Evolutionary conservation across 257 asterid species (phyloP), one percentile per base, ranked within the genome.

Genomic region (Solanum chmielewskii): DNA sequence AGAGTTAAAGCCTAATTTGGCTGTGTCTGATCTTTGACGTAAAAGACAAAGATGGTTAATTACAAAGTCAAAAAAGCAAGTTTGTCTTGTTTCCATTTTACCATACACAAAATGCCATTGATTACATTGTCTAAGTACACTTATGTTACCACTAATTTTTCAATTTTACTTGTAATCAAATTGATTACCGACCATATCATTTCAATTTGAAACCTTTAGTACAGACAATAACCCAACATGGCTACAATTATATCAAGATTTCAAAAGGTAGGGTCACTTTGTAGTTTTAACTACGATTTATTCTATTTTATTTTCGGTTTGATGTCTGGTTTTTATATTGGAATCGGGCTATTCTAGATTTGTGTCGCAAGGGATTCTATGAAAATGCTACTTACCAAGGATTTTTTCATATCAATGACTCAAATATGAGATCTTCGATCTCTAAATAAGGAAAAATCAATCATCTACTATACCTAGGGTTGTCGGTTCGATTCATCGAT

Each of bases 101-200:
- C 73, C 71, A 27, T 11, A 31, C 68, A 45, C 76, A 88, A 16
- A 70, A 83, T 41, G 88, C 86, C 11, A 37, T 78, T 66, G 44
- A 64, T 78, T 89, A 35, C 73, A 29, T 29, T 80, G 69, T 20
- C 44, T 49, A 47, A 49, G 3, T 81, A 81, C 85, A 31, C 69
- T 49, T 29, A 49, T 6, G 45, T 81, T 81, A 49, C 69, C 11
- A 49, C 69, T 18, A 81, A 49, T 10, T 49, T 64, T 18, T 49
- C 85, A 16, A n/a, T 49, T 49, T 81, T 81, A 31, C 11, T 49
- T 81, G 20, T 49, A 29, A 29, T 62, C 78, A 15, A 68, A 39
- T 14, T 83, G 88, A 87, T 91, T 87, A 66, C 88, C 94, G 97
- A 95, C 98, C 91, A 62, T 68, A 92, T 95, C 59, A 91, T 91